Evolutionary conservation across 2,329 filamentous ascomycete species (phyloP), one percentile per base, ranked within the genome.

Genomic region (Mycosphaerella sp.): DNA sequence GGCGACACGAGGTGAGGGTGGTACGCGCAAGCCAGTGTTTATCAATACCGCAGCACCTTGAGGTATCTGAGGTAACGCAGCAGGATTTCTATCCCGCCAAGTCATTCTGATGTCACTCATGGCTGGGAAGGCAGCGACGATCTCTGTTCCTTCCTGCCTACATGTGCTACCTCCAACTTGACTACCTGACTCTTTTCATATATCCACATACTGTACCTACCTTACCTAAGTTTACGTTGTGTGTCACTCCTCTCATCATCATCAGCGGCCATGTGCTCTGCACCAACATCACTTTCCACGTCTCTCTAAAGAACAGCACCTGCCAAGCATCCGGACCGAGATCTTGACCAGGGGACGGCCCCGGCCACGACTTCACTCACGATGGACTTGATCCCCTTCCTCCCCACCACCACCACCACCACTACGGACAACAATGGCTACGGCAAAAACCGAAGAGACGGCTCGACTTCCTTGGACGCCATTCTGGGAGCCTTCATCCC

Each of bases 401-500:
- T 38, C 6, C 26, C 6, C 26, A 29, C 5, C 52, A 58, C 21
- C 21, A 21, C 21, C 21, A 21, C 21, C 2, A 21, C 21, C 21
- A 21, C 21, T 4, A 21, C 21, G 3, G 21, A 59, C 41, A 58
- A 58, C 48, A 48, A 48, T 41, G 59, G 55, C 42, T 56, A 59
- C 43, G 66, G 66, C 31, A 57, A 59, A 31, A 61, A 67, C 54
- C 58, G 66, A 11, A 51, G 51, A 41, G 59, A 59, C 14, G 59
- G 55, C 31, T 67, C 67, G 12, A 63, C 63, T 2, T 69, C 67
- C 8, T 65, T 62, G 23, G 57, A 59, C 23, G 64, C 64, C 17
- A 64, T 69, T 17, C 60, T 69, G 8, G 65, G 63, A 45, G 65
- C 65, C 9, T 67, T 69, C 57, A 59, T 69, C 12, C 66, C 67